A percentile compares a stretch with the other conserved stretches of the same genome.
Conservation (phyloP, 2,329 filamentous ascomycete genomes). For the Trichoderma sp. region DNA sequence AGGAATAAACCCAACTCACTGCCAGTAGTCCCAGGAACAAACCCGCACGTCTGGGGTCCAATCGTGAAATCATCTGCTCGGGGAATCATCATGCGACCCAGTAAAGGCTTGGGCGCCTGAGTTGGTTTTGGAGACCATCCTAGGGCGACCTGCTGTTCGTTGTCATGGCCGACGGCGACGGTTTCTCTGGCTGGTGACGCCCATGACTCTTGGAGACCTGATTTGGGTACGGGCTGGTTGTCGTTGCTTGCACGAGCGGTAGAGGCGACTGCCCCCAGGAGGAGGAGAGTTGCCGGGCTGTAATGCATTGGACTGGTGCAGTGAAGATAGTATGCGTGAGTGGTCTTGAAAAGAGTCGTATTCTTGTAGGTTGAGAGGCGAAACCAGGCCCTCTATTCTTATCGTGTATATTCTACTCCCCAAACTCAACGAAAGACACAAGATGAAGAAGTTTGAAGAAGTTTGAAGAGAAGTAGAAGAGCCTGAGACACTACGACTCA, state of each 20-base stretch:
- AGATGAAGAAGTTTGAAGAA: not conserved
- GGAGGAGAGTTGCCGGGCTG: conserved; percentile 23
- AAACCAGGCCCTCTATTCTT: not conserved
- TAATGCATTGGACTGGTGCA: conserved; percentile 10
- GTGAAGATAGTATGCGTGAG: not conserved
- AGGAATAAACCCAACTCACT: conserved; percentile 28
- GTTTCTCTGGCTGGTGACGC: conserved; percentile 31
- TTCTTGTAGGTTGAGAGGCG: not conserved
- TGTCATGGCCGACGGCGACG: conserved; percentile 14
- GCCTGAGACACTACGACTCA: not conserved
- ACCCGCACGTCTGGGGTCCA: conserved; percentile 34
- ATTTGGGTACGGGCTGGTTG: conserved; percentile 25
- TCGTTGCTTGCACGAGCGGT: conserved; percentile 26
- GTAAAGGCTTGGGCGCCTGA: conserved; percentile 28
- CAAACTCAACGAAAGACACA: not conserved
- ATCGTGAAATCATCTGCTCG: conserved; percentile 33
- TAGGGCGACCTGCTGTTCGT: conserved; percentile 29
- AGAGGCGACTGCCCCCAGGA: conserved; percentile 22
- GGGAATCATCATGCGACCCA: conserved; percentile 32
- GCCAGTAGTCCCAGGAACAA: conserved; percentile 25
- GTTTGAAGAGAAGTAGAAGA: not conserved
- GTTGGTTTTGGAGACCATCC: conserved; percentile 36
- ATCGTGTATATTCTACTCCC: not conserved
- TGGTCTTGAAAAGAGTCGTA: not conserved
- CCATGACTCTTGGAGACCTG: conserved; percentile 31